phyloP scores from a whole-genome alignment of 148 eudicot species.

The Euryodendron excelsum region DNA sequence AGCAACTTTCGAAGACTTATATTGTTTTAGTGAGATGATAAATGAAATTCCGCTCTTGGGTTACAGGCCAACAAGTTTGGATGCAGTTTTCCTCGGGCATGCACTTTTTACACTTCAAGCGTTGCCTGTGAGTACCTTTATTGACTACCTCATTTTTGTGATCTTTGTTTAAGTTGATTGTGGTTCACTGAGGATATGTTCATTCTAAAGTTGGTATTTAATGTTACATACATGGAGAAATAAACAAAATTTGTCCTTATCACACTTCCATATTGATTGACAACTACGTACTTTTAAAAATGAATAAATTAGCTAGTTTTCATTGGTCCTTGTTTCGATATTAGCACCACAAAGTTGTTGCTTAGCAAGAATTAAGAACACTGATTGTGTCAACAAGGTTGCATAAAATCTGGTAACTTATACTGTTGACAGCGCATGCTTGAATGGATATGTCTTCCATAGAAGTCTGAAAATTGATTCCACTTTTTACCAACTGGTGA shows the following conservation, averaged over 20 bases:
- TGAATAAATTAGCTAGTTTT: not conserved
- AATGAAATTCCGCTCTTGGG: not conserved
- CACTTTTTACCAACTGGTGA: no score
- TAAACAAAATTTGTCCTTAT: not conserved
- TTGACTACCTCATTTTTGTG: not conserved
- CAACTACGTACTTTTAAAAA: not conserved
- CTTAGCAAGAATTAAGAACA: no score
- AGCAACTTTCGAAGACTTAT: not conserved
- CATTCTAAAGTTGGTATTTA: not conserved
- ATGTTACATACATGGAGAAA: not conserved
- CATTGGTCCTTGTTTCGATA: not conserved
- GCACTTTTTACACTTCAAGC: constrained; percentile 75
- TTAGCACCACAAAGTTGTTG: no score
- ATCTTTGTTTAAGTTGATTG: not conserved
- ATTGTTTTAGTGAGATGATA: not conserved
- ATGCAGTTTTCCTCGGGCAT: constrained; percentile 87
- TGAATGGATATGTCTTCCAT: no score
- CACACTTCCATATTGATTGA: not conserved
- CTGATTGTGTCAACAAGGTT: no score
- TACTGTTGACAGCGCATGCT: no score
- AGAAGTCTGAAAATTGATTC: no score
- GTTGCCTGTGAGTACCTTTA: constrained; percentile 68
- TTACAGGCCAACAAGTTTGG: constrained; percentile 92
- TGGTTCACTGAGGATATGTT: not conserved
- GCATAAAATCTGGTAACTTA: no score